Conservation (phyloP, 345 rosid species). For the Trapa incisa region DNA sequence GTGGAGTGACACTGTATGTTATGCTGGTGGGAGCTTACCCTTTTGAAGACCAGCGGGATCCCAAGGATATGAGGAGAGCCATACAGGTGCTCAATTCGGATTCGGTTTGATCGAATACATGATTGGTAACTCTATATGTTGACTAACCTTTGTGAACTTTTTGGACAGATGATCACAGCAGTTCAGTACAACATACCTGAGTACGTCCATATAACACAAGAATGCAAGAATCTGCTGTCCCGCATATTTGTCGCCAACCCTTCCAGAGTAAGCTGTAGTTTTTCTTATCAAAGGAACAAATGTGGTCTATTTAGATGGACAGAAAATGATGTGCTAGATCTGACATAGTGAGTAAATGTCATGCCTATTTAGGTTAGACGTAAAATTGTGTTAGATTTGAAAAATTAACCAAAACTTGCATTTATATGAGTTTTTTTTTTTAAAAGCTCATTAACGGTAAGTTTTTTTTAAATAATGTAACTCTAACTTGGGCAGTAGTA, state of each 20-base stretch:
- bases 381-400: too few species aligned
- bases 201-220: constrained; percentile 71
- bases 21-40: constrained; percentile 96
- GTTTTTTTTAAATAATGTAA: too few species aligned
- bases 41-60: constrained; percentile 81
- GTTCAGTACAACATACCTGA: constrained; percentile 86
- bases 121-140: neutral
- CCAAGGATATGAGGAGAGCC: constrained; percentile 80
- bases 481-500: too few species aligned
- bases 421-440: too few species aligned
- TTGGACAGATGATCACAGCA: constrained; percentile 69
- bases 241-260: constrained; percentile 72
- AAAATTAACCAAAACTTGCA: too few species aligned
- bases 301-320: too few species aligned
- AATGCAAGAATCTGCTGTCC: constrained; percentile 68
- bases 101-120: neutral
- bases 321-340: too few species aligned
- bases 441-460: too few species aligned
- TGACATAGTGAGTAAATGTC: too few species aligned
- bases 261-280: constrained; percentile 29
- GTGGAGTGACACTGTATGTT: constrained; percentile 89
- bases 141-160: constrained; percentile 1
- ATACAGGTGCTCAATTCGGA: constrained; percentile 43
- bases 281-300: neutral
- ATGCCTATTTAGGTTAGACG: too few species aligned